Evolutionary conservation across 192 early-diverging fungal genomes (phyloP).

Genomic region (Mortierella antarctica): DNA sequence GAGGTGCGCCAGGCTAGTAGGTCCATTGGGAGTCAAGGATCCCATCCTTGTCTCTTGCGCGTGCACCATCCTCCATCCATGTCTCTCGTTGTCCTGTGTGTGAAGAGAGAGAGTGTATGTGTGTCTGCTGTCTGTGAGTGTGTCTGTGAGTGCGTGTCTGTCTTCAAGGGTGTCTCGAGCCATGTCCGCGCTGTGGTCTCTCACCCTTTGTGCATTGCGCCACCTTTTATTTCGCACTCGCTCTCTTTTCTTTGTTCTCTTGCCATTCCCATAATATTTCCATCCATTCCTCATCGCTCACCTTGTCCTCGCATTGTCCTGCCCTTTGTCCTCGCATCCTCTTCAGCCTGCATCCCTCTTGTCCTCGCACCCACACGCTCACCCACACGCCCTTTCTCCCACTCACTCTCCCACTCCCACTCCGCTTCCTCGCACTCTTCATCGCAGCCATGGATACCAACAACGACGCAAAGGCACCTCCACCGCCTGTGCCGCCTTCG

Average conservation of each 20-base stretch:
- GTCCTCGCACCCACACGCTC: neutral
- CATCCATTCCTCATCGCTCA: neutral
- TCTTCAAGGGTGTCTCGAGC: too few species aligned
- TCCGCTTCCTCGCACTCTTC: neutral
- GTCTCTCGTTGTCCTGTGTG: too few species aligned
- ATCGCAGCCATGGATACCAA: constrained; percentile 7
- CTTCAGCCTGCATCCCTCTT: neutral
- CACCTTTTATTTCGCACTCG: neutral
- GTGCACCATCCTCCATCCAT: too few species aligned
- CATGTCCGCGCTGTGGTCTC: too few species aligned
- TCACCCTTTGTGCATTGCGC: too few species aligned
- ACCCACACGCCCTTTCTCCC: neutral
- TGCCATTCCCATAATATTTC: neutral
- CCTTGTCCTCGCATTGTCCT: neutral
- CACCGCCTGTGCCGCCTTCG: constrained; percentile 42
- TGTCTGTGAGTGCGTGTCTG: too few species aligned
- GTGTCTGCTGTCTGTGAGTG: too few species aligned
- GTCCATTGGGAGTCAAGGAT: too few species aligned
- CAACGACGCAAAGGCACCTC: constrained; percentile 8
- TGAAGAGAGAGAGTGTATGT: too few species aligned
- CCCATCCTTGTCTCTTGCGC: too few species aligned
- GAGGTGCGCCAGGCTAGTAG: too few species aligned
- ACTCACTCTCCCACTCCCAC: constrained; percentile 1
- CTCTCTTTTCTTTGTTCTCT: neutral
- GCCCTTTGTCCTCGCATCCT: neutral